These are phyloP conservation scores for Chenopodium suecicum DNA, from an alignment of 148 eudicot species.

Conservation along the genomic window DNA sequence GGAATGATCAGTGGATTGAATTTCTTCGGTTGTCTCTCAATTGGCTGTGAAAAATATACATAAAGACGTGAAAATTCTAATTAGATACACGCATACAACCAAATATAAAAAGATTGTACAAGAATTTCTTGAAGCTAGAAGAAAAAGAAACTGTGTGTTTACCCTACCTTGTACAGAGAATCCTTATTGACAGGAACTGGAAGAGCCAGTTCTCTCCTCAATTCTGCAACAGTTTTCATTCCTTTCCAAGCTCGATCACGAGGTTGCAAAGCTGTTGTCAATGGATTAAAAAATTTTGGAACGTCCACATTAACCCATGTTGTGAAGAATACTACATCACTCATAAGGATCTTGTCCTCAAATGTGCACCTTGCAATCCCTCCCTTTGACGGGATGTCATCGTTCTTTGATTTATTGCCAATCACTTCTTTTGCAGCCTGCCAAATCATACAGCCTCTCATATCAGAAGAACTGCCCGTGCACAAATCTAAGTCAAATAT, in stretches of 20 bases:
- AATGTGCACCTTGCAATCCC: slow-evolving; percentile 97
- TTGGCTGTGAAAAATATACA: slow-evolving; percentile 46
- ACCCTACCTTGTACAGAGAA: slow-evolving; percentile 74
- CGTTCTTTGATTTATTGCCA: slow-evolving; percentile 59
- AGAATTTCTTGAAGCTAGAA: slow-evolving; percentile 1
- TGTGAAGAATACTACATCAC: slow-evolving; percentile 82
- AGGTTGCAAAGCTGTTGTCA: slow-evolving; percentile 92
- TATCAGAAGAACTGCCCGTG: background rate
- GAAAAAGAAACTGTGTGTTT: background rate
- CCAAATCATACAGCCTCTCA: slow-evolving; percentile 14
- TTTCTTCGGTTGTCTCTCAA: slow-evolving; percentile 70
- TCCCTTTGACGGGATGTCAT: slow-evolving; percentile 57
- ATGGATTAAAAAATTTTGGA: slow-evolving; percentile 71
- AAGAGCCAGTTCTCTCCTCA: slow-evolving; percentile 62
- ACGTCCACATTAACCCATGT: slow-evolving; percentile 95
- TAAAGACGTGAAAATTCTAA: background rate
- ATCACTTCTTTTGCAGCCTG: slow-evolving; percentile 90
- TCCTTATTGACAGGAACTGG: slow-evolving; percentile 78
- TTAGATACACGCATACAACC: background rate
- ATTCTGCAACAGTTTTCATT: slow-evolving; percentile 89
- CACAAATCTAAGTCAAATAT: background rate
- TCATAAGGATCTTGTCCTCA: slow-evolving; percentile 94
- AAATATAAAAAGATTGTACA: background rate
- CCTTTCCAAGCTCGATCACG: slow-evolving; percentile 75
- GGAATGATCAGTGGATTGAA: slow-evolving; percentile 83